Percentiles rank a stretch among this genome's conserved stretches.
Conservation (phyloP, 1,284 basidiomycete genomes). For the Ustilago xerochloae region DNA sequence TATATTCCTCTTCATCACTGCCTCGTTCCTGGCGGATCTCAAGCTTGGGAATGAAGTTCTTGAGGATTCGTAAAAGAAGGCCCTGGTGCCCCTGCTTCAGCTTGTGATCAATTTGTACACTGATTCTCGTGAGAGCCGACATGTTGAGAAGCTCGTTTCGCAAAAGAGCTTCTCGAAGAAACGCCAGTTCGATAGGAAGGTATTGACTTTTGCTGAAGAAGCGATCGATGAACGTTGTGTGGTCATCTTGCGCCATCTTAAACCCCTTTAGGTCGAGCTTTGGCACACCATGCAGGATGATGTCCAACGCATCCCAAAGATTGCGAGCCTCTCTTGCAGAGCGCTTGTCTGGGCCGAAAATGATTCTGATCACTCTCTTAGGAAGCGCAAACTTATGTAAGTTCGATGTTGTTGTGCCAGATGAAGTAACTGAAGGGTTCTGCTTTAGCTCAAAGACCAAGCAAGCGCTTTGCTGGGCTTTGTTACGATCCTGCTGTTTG, state of each 20-base stretch:
- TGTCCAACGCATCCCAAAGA: background rate
- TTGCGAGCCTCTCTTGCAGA: background rate
- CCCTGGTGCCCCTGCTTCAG: background rate
- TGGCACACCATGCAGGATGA: background rate
- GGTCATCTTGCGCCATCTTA: slow-evolving; percentile 1
- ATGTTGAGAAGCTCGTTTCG: slow-evolving; percentile 31
- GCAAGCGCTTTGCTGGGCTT: background rate
- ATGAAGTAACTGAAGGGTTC: slow-evolving; percentile 3
- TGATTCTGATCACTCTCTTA: slow-evolving; percentile 1
- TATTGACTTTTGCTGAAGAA: slow-evolving; percentile 23
- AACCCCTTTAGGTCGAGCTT: background rate
- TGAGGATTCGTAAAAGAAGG: slow-evolving; percentile 15
- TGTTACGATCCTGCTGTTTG: background rate
- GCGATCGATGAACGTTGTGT: background rate
- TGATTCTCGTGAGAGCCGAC: slow-evolving; percentile 9
- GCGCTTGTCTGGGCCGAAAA: background rate
- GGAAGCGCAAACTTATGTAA: slow-evolving; percentile 5
- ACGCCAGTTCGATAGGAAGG: slow-evolving; percentile 25
- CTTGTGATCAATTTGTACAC: background rate
- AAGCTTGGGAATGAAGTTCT: slow-evolving; percentile 19
- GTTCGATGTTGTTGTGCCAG: background rate
- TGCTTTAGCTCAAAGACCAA: slow-evolving; percentile 27
- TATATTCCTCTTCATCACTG: slow-evolving; percentile 11
- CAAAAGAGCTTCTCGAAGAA: slow-evolving; percentile 26
- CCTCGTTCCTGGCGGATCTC: slow-evolving; percentile 25